Conservation (phyloP, 768 basidiomycete species). For the Amanita polypyramis region DNA sequence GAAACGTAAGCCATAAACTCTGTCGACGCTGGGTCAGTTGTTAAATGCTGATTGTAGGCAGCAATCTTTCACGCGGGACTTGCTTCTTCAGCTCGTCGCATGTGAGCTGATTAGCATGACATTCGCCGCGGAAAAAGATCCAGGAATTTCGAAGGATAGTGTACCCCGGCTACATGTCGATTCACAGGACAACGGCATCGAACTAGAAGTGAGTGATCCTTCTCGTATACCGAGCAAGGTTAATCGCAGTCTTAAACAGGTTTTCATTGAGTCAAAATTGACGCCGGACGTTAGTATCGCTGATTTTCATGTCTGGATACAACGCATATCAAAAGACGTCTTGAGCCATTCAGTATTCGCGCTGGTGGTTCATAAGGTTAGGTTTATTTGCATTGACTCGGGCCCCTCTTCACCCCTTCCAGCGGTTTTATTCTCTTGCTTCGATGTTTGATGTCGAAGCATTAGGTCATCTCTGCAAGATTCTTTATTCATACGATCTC, state of each 20-base stretch:
- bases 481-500: slow-evolving; percentile 46
- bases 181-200: slow-evolving; percentile 47
- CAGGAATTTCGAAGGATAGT: slow-evolving; percentile 36
- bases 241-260: slow-evolving; percentile 9
- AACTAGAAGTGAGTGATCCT: slow-evolving; percentile 38
- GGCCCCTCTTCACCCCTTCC: neutral
- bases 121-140: slow-evolving; percentile 42
- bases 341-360: slow-evolving; percentile 50
- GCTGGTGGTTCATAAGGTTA: slow-evolving; percentile 45
- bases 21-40: neutral
- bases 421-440: slow-evolving; percentile 52
- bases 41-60: slow-evolving; percentile 9
- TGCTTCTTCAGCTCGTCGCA: slow-evolving; percentile 45
- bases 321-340: slow-evolving; percentile 44
- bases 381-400: slow-evolving; percentile 10
- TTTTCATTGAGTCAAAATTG: slow-evolving; percentile 49
- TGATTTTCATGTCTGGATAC: slow-evolving; percentile 28
- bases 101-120: slow-evolving; percentile 44
- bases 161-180: slow-evolving; percentile 43
- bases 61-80: slow-evolving; percentile 32
- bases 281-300: slow-evolving; percentile 33
- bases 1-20: neutral
- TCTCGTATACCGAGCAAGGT: neutral
- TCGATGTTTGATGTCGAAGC: slow-evolving; percentile 53
- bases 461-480: slow-evolving; percentile 59